A percentile compares a stretch with the other conserved stretches of the same genome.
These are phyloP conservation scores for Fragilaria radians DNA, from an alignment of 108 stramenopile species.

Conservation along the genomic window DNA sequence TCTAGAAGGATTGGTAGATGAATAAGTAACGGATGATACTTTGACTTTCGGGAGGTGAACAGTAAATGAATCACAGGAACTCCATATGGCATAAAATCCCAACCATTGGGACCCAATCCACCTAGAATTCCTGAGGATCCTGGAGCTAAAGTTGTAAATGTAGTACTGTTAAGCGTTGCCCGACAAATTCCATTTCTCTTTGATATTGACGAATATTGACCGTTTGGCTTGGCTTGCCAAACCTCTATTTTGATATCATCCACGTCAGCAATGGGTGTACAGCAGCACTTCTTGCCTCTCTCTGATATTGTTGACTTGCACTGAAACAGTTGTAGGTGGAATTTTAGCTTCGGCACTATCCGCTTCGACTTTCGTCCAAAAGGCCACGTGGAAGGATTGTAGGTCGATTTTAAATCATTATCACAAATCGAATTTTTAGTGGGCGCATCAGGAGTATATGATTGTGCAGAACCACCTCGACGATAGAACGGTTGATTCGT, in stretches of 20 bases:
- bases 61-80: slow-evolving; percentile 40
- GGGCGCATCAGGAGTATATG: slow-evolving; percentile 53
- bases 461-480: slow-evolving; percentile 48
- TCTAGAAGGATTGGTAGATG: slow-evolving; percentile 26
- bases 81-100: slow-evolving; percentile 41
- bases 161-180: slow-evolving; percentile 20
- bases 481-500: background rate
- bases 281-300: slow-evolving; percentile 15
- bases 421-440: slow-evolving; percentile 21
- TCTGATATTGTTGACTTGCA: background rate
- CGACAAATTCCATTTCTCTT: slow-evolving; percentile 43
- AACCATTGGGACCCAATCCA: slow-evolving; percentile 36
- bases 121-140: slow-evolving; percentile 47
- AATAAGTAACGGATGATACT: slow-evolving; percentile 29
- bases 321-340: slow-evolving; percentile 15
- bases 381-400: slow-evolving; percentile 38
- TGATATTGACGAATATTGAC: slow-evolving; percentile 43
- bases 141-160: slow-evolving; percentile 45
- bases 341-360: slow-evolving; percentile 17
- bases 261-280: slow-evolving; percentile 4
- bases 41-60: slow-evolving; percentile 13
- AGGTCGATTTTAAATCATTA: background rate
- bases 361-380: slow-evolving; percentile 19
- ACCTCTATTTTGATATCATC: slow-evolving; percentile 29
- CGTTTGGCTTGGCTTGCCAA: slow-evolving; percentile 65